phyloP scores from a whole-genome alignment of 352 stramenopile species.

The Pythium pyrilobum region DNA sequence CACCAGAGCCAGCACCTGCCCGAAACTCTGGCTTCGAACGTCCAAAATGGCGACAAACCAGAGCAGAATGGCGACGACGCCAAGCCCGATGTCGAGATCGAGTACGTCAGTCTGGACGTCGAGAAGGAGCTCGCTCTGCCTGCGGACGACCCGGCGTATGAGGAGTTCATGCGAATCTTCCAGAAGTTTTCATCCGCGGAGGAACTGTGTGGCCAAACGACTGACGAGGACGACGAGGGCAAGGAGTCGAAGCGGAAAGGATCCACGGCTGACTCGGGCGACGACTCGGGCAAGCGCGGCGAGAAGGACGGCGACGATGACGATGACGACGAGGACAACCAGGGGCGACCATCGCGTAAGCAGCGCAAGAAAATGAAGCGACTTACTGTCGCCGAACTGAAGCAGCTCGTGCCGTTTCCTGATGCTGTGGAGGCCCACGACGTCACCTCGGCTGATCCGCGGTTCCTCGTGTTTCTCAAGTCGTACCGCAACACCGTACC shows the following conservation, averaged over 20 bases:
- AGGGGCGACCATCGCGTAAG: slow-evolving; percentile 82
- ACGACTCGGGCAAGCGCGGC: slow-evolving; percentile 8
- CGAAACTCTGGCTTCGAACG: neutral
- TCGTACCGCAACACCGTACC: slow-evolving; percentile 94
- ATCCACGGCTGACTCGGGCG: slow-evolving; percentile 1
- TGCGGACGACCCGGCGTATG: slow-evolving; percentile 60
- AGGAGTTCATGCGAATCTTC: slow-evolving; percentile 88
- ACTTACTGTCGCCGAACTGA: slow-evolving; percentile 94
- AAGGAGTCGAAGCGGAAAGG: slow-evolving; percentile 5
- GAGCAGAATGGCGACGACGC: neutral
- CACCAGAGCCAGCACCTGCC: slow-evolving; percentile 24
- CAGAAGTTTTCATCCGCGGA: slow-evolving; percentile 79
- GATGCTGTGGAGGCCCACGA: slow-evolving; percentile 97
- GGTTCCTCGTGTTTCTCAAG: slow-evolving; percentile 96
- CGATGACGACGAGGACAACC: slow-evolving; percentile 29
- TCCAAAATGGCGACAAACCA: neutral
- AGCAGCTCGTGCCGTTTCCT: slow-evolving; percentile 90
- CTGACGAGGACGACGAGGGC: slow-evolving; percentile 33
- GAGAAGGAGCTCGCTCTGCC: slow-evolving; percentile 57
- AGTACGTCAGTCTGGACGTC: slow-evolving; percentile 80
- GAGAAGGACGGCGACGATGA: slow-evolving; percentile 19
- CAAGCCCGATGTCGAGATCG: slow-evolving; percentile 52
- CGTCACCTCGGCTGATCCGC: slow-evolving; percentile 93
- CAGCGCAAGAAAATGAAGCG: slow-evolving; percentile 92
- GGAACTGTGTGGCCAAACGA: slow-evolving; percentile 58